Evolutionary conservation across 257 asterid species (phyloP).

Genomic region (Capsicum pubescens): DNA sequence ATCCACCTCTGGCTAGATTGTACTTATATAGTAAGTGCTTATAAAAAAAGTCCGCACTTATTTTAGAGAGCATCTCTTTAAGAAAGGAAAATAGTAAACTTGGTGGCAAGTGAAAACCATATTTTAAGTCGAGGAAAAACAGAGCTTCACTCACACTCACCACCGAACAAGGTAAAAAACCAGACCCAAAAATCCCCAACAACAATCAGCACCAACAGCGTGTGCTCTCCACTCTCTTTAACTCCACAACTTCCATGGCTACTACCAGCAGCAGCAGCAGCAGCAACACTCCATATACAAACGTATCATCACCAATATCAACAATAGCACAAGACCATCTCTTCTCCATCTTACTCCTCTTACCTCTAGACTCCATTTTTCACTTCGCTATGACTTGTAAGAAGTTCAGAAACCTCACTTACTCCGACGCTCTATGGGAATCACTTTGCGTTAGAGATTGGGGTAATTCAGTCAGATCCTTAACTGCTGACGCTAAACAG

Average conservation of each 20-base stretch:
- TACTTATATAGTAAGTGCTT: too few relatives aligned
- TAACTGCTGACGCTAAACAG: background rate
- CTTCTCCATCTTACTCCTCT: slow-evolving; percentile 65
- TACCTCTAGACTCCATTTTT: slow-evolving; percentile 77
- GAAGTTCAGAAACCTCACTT: slow-evolving; percentile 60
- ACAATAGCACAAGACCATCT: slow-evolving; percentile 73
- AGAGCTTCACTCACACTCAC: background rate
- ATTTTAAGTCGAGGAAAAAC: background rate
- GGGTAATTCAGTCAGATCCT: slow-evolving; percentile 58
- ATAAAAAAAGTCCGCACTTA: too few relatives aligned
- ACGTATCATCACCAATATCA: slow-evolving; percentile 46
- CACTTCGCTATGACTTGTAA: slow-evolving; percentile 70
- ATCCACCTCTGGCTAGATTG: too few relatives aligned
- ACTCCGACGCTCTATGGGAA: slow-evolving; percentile 85
- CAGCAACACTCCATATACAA: slow-evolving; percentile 6
- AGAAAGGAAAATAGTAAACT: too few relatives aligned
- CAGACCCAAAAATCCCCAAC: background rate
- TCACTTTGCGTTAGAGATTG: slow-evolving; percentile 83
- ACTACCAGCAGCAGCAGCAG: slow-evolving; percentile 49
- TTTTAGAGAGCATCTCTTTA: too few relatives aligned
- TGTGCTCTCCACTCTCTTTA: background rate
- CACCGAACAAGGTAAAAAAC: slow-evolving; percentile 19
- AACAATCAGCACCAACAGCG: slow-evolving; percentile 12
- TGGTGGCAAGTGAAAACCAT: too few relatives aligned
- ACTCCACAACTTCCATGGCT: slow-evolving; percentile 50